These are phyloP conservation scores for Neurospora sp. DNA, from an alignment of 2,329 filamentous ascomycete genomes.

Conservation along the genomic window DNA sequence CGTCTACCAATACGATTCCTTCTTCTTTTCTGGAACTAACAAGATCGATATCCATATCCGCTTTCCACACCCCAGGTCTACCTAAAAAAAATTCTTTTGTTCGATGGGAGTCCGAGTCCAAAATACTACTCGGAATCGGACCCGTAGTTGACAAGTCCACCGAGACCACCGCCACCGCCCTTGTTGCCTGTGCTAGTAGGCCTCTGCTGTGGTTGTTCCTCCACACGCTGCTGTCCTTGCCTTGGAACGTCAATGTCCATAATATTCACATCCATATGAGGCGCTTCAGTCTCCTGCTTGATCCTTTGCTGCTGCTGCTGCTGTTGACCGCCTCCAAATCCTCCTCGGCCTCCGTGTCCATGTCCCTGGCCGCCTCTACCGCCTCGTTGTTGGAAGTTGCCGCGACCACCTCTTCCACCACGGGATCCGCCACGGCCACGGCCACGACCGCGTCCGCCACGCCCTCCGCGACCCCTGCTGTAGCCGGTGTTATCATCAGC, in stretches of 20 bases:
- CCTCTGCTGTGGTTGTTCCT: not conserved
- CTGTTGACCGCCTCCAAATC: not conserved
- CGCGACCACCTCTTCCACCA: not conserved
- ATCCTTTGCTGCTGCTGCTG: not conserved
- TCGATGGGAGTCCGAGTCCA: not conserved
- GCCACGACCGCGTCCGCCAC: not conserved
- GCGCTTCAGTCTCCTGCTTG: not conserved
- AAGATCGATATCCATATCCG: not conserved
- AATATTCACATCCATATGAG: not conserved
- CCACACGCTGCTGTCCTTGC: not conserved
- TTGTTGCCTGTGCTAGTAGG: not conserved
- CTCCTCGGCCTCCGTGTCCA: not conserved
- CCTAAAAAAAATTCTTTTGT: not conserved
- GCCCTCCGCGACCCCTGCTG: not conserved
- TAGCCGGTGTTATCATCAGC: not conserved
- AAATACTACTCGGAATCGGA: not conserved
- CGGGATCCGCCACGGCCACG: not conserved
- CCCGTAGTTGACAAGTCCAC: not conserved
- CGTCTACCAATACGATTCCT: not conserved
- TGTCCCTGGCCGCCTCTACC: not conserved
- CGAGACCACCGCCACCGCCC: not conserved
- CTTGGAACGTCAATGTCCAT: not conserved
- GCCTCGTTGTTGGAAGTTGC: not conserved
- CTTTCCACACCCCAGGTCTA: not conserved
- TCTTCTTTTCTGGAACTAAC: not conserved